A percentile compares a stretch with the other conserved stretches of the same genome.
phyloP scores from a whole-genome alignment of 805 yeast species.

The Debaryomyces hansenii region DNA sequence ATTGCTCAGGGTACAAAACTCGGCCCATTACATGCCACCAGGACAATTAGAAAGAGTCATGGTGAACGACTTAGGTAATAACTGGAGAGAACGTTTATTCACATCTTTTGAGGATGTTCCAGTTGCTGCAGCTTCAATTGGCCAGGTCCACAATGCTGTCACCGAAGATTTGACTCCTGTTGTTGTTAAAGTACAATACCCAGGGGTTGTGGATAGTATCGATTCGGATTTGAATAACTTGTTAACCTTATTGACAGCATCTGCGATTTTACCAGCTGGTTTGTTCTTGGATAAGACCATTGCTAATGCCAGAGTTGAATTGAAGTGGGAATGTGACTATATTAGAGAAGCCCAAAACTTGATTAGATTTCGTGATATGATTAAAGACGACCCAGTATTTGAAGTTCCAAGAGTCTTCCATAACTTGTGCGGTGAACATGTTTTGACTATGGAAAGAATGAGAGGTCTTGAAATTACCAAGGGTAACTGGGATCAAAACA shows the following conservation, averaged over 20 bases:
- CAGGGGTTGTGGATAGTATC: constrained; percentile 91
- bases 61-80: constrained; percentile 67
- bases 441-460: constrained; percentile 88
- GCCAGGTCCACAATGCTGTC: constrained; percentile 90
- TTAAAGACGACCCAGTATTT: constrained; percentile 59
- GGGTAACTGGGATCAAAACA: constrained; percentile 71
- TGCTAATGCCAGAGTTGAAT: constrained; percentile 88
- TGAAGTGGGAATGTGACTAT: constrained; percentile 98
- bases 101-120: constrained; percentile 82
- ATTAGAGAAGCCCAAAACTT: constrained; percentile 81
- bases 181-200: constrained; percentile 95
- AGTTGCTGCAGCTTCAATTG: constrained; percentile 93
- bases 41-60: constrained; percentile 80
- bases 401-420: constrained; percentile 80
- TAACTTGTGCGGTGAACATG: constrained; percentile 75
- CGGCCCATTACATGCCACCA: constrained; percentile 96
- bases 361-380: constrained; percentile 61
- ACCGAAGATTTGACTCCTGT: constrained; percentile 67
- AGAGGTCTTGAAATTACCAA: constrained; percentile 80
- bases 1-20: constrained; percentile 81
- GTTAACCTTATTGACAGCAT: constrained; percentile 78
- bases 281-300: constrained; percentile 87
- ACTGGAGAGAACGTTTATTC: constrained; percentile 73
- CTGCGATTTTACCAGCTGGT: constrained; percentile 85
- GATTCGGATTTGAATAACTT: constrained; percentile 92